Evolutionary conservation across 139 green algal species (phyloP).

Genomic region (Spirogloea muscicola): DNA sequence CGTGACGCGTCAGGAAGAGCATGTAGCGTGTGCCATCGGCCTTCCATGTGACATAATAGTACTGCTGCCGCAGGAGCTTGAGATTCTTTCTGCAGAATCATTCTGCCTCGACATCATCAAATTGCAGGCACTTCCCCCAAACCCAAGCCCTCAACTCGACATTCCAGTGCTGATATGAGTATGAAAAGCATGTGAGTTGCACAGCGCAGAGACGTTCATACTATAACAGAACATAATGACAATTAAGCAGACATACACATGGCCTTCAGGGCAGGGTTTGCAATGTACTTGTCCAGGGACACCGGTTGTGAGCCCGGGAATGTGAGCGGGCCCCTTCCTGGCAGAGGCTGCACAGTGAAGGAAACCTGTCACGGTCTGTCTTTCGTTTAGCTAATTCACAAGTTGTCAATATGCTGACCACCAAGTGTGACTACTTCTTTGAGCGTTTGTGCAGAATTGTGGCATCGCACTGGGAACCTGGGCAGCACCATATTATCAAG

Average conservation of each 20-base stretch:
- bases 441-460: too few species aligned
- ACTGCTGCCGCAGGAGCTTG: slow-evolving; percentile 6
- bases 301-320: slow-evolving; percentile 93
- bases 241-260: too few species aligned
- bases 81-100: slow-evolving; percentile 23
- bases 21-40: slow-evolving; percentile 96
- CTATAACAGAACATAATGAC: neutral
- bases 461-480: too few species aligned
- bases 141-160: neutral
- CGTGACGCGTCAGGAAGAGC: slow-evolving; percentile 68
- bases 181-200: neutral
- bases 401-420: too few species aligned
- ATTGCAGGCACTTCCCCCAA: neutral
- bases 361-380: too few species aligned
- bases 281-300: slow-evolving; percentile 66
- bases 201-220: neutral
- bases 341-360: too few species aligned
- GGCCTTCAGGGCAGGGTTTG: too few species aligned
- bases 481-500: too few species aligned
- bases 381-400: too few species aligned
- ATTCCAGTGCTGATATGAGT: neutral
- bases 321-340: too few species aligned
- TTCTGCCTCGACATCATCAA: neutral
- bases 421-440: too few species aligned
- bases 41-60: slow-evolving; percentile 91